Conservation (phyloP, 2,329 filamentous ascomycete genomes). For the Rutstroemia sp. region DNA sequence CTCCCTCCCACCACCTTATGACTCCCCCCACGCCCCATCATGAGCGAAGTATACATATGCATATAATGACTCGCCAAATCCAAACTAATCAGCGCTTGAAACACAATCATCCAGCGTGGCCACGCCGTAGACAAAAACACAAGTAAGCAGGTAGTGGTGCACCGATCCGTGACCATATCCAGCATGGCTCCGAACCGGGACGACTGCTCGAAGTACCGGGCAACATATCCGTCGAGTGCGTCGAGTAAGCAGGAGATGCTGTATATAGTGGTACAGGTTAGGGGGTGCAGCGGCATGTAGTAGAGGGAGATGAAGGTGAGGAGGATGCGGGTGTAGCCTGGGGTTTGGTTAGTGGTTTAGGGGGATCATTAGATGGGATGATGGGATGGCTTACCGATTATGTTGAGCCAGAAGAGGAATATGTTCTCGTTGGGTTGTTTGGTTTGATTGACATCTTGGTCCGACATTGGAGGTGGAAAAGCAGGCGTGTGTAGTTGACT, state of each 20-base stretch:
- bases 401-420: conserved; percentile 73
- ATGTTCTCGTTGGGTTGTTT: conserved; percentile 58
- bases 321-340: conserved; percentile 71
- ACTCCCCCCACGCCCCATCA: conserved; percentile 75
- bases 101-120: conserved; percentile 86
- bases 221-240: conserved; percentile 90
- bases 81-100: conserved; percentile 86
- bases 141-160: conserved; percentile 89
- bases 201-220: conserved; percentile 77
- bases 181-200: conserved; percentile 94
- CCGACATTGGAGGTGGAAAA: conserved; percentile 17
- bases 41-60: conserved; percentile 95
- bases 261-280: conserved; percentile 87
- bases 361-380: neutral
- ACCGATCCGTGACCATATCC: conserved; percentile 98
- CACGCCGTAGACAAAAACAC: conserved; percentile 94
- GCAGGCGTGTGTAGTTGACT: no score
- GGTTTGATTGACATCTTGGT: conserved; percentile 30
- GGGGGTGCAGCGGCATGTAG: conserved; percentile 98
- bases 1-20: conserved; percentile 88
- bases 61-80: conserved; percentile 97
- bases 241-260: conserved; percentile 92
- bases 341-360: conserved; percentile 12
- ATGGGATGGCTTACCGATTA: conserved; percentile 64
- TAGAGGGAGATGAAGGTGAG: conserved; percentile 87